Evolutionary conservation across 106 monocot species (phyloP).

Genomic region (Dioscorea dumetorum): DNA sequence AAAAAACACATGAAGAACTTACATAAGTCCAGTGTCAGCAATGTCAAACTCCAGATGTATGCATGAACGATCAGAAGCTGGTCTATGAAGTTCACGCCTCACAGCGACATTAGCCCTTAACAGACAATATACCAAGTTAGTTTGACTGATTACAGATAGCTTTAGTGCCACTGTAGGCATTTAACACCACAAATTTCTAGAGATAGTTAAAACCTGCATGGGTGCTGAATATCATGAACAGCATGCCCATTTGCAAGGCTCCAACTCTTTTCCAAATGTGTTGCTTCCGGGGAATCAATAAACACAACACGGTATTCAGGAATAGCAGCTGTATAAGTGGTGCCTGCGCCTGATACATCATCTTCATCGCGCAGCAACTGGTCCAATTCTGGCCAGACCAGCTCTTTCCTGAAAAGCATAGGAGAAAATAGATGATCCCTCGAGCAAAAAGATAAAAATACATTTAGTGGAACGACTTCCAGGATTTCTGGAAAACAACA

Average conservation of each 20-base stretch:
- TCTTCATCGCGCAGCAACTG: slow-evolving; percentile 66
- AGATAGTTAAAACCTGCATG: slow-evolving; percentile 50
- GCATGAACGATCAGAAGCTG: slow-evolving; percentile 92
- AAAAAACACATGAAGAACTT: slow-evolving; percentile 13
- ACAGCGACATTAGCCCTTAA: slow-evolving; percentile 80
- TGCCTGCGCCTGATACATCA: slow-evolving; percentile 35
- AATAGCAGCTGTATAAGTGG: slow-evolving; percentile 75
- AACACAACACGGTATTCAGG: slow-evolving; percentile 84
- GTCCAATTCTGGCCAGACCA: slow-evolving; percentile 89
- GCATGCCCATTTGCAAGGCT: slow-evolving; percentile 74
- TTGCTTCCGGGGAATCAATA: slow-evolving; percentile 26
- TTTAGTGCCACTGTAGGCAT: no score
- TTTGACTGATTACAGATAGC: background rate
- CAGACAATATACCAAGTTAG: background rate
- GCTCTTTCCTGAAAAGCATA: slow-evolving; percentile 67
- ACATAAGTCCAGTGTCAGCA: slow-evolving; percentile 67
- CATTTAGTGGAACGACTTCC: no score
- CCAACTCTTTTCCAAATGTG: slow-evolving; percentile 46
- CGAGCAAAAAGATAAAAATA: no score
- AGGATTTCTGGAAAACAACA: no score
- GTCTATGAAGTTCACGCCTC: slow-evolving; percentile 70
- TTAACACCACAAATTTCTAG: background rate
- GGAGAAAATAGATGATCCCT: background rate
- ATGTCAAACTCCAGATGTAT: slow-evolving; percentile 96
- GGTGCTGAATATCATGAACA: slow-evolving; percentile 77